A percentile compares a stretch with the other conserved stretches of the same genome.
phyloP scores from a whole-genome alignment of 2,329 filamentous ascomycete genomes.

The Fusarium citri region DNA sequence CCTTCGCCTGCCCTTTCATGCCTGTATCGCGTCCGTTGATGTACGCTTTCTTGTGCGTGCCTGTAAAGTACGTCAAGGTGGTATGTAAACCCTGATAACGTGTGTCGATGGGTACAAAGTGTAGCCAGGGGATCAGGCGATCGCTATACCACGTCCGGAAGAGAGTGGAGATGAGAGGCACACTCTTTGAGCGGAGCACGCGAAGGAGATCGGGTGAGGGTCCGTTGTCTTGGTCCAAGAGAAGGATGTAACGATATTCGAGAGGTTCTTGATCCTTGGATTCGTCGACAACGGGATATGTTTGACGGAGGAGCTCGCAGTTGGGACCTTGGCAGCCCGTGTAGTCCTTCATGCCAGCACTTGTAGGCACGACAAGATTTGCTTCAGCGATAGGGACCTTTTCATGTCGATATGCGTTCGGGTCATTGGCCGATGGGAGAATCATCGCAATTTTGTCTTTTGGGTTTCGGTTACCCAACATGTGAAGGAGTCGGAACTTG shows the following conservation, averaged over 20 bases:
- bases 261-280: conserved; percentile 62
- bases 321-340: conserved; percentile 65
- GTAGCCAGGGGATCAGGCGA: conserved; percentile 78
- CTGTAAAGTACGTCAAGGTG: conserved; percentile 79
- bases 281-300: conserved; percentile 55
- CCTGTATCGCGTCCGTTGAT: conserved; percentile 60
- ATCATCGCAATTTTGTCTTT: conserved; percentile 65
- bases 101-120: conserved; percentile 82
- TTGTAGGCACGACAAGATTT: conserved; percentile 63
- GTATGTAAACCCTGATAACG: conserved; percentile 79
- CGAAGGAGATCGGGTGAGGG: conserved; percentile 69
- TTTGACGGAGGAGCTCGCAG: conserved; percentile 47
- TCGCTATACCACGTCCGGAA: conserved; percentile 86
- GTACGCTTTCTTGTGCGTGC: conserved; percentile 58
- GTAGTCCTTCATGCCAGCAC: conserved; percentile 69
- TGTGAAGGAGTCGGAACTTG: conserved; percentile 77
- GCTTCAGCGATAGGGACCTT: conserved; percentile 64
- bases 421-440: conserved; percentile 57
- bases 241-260: conserved; percentile 76
- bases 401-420: conserved; percentile 65
- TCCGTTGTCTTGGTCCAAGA: conserved; percentile 77
- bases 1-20: conserved; percentile 60
- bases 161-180: conserved; percentile 77
- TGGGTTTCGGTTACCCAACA: conserved; percentile 69
- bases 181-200: conserved; percentile 72